Evolutionary conservation across 176 grass and related monocot species (phyloP).

Genomic region (Triticum aestivum): DNA sequence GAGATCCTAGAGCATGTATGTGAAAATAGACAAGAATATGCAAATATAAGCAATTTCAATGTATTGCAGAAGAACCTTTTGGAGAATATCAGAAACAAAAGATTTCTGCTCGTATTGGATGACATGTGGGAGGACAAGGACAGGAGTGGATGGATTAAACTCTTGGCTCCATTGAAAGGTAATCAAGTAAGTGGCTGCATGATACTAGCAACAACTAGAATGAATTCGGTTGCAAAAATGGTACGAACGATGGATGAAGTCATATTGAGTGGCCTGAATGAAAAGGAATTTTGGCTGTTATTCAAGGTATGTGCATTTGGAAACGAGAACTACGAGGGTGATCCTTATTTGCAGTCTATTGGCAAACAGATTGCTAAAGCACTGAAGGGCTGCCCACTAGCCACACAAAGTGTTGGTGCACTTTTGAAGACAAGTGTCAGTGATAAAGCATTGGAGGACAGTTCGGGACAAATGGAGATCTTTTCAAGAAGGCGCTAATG

Average conservation of each 20-base stretch:
- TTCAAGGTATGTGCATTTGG: too few species aligned
- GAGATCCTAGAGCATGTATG: neutral
- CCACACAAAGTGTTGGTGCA: too few species aligned
- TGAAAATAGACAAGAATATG: neutral
- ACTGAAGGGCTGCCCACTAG: too few species aligned
- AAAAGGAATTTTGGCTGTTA: too few species aligned
- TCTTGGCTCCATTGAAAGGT: slow-evolving; percentile 18
- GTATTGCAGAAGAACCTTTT: neutral
- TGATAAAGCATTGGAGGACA: neutral
- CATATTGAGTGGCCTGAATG: too few species aligned
- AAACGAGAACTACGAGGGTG: too few species aligned
- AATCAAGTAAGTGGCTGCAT: slow-evolving; percentile 4
- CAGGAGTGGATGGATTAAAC: neutral
- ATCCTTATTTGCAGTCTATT: too few species aligned
- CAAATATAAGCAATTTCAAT: neutral
- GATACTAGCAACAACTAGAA: slow-evolving; percentile 39
- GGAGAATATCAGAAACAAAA: slow-evolving; percentile 10
- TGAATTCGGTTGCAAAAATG: slow-evolving; percentile 2
- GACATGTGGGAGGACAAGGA: slow-evolving; percentile 18
- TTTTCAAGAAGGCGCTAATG: neutral
- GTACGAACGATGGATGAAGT: too few species aligned
- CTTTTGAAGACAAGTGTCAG: neutral
- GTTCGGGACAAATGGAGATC: slow-evolving; percentile 14
- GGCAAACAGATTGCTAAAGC: too few species aligned
- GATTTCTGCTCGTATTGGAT: slow-evolving; percentile 27